phyloP scores from a whole-genome alignment of 805 yeast species.

The Grigorovia transvaalensis region DNA sequence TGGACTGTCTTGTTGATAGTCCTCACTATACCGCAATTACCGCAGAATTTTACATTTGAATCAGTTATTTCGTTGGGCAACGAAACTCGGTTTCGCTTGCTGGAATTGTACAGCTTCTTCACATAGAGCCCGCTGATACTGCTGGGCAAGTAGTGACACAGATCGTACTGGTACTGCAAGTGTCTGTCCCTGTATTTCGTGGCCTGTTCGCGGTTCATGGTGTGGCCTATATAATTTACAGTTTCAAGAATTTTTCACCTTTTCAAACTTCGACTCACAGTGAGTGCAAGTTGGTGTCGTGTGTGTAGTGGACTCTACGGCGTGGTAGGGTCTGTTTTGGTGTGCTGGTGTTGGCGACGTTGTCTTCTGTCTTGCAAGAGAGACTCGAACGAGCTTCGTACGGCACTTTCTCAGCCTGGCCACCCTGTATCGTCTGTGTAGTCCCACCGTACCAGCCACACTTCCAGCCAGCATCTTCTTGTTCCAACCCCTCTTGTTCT shows the following conservation, averaged over 20 bases:
- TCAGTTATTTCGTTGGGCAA: slow-evolving; percentile 16
- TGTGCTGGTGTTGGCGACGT: too few species aligned
- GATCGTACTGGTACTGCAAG: slow-evolving; percentile 20
- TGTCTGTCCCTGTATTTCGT: slow-evolving; percentile 20
- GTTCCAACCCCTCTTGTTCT: too few species aligned
- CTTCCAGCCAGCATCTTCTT: too few species aligned
- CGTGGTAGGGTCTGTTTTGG: too few species aligned
- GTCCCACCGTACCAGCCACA: too few species aligned
- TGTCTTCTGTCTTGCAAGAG: too few species aligned
- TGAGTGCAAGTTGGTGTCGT: neutral
- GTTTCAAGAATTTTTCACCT: neutral
- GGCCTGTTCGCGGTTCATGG: slow-evolving; percentile 18
- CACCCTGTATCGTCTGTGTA: too few species aligned
- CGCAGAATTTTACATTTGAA: slow-evolving; percentile 22
- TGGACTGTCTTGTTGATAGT: slow-evolving; percentile 22
- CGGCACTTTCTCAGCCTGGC: too few species aligned
- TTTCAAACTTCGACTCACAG: neutral
- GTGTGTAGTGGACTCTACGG: too few species aligned
- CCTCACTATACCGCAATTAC: slow-evolving; percentile 22
- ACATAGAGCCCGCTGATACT: slow-evolving; percentile 24
- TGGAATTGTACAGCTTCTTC: slow-evolving; percentile 22
- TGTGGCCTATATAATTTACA: too few species aligned
- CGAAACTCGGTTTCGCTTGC: slow-evolving; percentile 19
- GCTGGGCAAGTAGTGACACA: slow-evolving; percentile 19
- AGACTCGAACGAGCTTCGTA: too few species aligned